Percentiles rank a stretch among this genome's conserved stretches.
phyloP scores from a whole-genome alignment of 805 yeast genomes.

The Priceomyces melissophilus region DNA sequence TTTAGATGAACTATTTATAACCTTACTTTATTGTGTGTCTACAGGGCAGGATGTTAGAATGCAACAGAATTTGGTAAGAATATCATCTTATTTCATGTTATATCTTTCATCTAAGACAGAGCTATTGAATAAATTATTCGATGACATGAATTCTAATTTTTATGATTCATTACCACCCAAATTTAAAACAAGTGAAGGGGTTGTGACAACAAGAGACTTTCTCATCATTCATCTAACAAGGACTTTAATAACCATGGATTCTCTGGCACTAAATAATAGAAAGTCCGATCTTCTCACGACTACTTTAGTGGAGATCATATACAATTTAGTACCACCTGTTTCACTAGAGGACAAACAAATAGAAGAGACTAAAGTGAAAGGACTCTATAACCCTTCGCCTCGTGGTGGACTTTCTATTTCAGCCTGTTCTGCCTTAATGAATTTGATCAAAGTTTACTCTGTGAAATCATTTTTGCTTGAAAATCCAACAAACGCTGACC shows the following conservation, averaged over 20 bases:
- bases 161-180: slow-evolving; percentile 53
- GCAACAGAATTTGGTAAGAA: slow-evolving; percentile 43
- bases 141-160: slow-evolving; percentile 41
- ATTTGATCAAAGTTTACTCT: slow-evolving; percentile 39
- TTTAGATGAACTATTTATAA: slow-evolving; percentile 52
- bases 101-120: slow-evolving; percentile 43
- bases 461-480: slow-evolving; percentile 31
- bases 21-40: slow-evolving; percentile 55
- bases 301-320: slow-evolving; percentile 55
- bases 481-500: slow-evolving; percentile 47
- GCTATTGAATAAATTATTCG: slow-evolving; percentile 38
- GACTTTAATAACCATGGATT: slow-evolving; percentile 21
- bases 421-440: slow-evolving; percentile 45
- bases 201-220: slow-evolving; percentile 61
- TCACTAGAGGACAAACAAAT: slow-evolving; percentile 23
- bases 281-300: slow-evolving; percentile 33
- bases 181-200: slow-evolving; percentile 42
- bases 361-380: slow-evolving; percentile 17
- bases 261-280: slow-evolving; percentile 10
- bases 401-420: slow-evolving; percentile 48
- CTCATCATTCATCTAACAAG: slow-evolving; percentile 50
- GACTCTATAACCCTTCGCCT: slow-evolving; percentile 30
- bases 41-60: slow-evolving; percentile 40
- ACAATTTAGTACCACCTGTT: slow-evolving; percentile 51
- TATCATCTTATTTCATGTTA: slow-evolving; percentile 51